A percentile compares a stretch with the other conserved stretches of the same genome.
Conservation (phyloP, 805 yeast genomes). For the Lachancea sp. region DNA sequence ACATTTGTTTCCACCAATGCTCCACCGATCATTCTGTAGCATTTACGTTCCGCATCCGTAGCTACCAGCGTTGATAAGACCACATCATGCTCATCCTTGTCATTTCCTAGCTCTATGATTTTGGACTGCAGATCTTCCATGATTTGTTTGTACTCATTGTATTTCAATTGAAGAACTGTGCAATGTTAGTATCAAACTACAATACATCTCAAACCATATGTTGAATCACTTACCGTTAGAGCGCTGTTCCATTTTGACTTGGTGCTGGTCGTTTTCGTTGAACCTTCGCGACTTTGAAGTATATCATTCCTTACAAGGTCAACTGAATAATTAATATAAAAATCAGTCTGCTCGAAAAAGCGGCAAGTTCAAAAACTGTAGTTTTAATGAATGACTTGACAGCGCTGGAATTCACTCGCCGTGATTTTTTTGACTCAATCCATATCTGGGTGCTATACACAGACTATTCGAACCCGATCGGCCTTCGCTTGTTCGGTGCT, state of each 20-base stretch:
- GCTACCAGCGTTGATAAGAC: slow-evolving; percentile 53
- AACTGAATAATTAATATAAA: not conserved
- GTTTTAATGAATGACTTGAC: too few species aligned
- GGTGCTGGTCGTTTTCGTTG: not conserved
- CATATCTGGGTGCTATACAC: too few species aligned
- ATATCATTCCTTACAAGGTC: too few species aligned
- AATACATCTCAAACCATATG: not conserved
- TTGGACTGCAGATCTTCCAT: slow-evolving; percentile 42
- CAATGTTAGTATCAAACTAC: slow-evolving; percentile 2
- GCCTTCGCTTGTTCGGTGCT: too few species aligned
- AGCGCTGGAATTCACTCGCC: too few species aligned
- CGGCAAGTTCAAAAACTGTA: too few species aligned
- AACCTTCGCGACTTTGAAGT: too few species aligned
- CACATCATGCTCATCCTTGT: slow-evolving; percentile 42
- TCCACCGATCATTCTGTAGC: slow-evolving; percentile 92
- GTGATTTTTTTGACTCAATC: too few species aligned
- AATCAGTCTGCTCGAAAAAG: too few species aligned
- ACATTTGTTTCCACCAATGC: slow-evolving; percentile 80
- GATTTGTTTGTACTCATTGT: slow-evolving; percentile 46
- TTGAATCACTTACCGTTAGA: slow-evolving; percentile 11
- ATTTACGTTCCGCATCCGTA: slow-evolving; percentile 58
- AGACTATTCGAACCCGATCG: too few species aligned
- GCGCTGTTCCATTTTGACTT: slow-evolving; percentile 5
- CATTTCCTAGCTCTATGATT: slow-evolving; percentile 42
- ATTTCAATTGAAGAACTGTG: slow-evolving; percentile 41